These are phyloP conservation scores for Chaetomium tenue DNA, from an alignment of 495 filamentous ascomycete species.

Conservation along the genomic window DNA sequence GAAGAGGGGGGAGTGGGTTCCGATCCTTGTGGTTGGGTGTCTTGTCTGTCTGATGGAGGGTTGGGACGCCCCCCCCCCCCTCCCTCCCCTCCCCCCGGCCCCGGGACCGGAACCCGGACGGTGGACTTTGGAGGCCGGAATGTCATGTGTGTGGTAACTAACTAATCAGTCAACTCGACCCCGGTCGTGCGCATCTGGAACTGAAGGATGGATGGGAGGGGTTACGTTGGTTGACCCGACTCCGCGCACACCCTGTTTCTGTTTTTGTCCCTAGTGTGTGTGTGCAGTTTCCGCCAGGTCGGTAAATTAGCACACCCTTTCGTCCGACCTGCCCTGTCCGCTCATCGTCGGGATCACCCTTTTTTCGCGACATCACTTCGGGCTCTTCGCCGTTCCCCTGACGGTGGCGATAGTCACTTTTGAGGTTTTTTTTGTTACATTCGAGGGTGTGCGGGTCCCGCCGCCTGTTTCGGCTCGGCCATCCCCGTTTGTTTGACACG, in stretches of 20 bases:
- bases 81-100: no score
- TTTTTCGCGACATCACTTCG: not conserved
- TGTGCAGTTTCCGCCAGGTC: no score
- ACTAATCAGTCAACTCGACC: no score
- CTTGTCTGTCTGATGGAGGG: no score
- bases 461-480: not conserved
- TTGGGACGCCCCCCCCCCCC: no score
- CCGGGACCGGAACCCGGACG: no score
- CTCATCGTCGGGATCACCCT: not conserved
- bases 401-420: not conserved
- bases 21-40: not conserved
- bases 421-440: not conserved
- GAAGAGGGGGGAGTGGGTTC: constrained; percentile 1
- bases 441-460: not conserved
- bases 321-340: no score
- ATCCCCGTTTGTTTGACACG: not conserved
- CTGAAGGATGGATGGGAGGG: no score
- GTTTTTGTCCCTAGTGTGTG: not conserved
- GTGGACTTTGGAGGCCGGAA: not conserved
- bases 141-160: no score
- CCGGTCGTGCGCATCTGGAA: no score
- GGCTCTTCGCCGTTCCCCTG: not conserved
- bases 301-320: not conserved
- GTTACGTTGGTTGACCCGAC: not conserved
- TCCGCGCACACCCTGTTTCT: not conserved